Conservation (phyloP, 257 asterid genomes). For the Nicotiana benthamiana region DNA sequence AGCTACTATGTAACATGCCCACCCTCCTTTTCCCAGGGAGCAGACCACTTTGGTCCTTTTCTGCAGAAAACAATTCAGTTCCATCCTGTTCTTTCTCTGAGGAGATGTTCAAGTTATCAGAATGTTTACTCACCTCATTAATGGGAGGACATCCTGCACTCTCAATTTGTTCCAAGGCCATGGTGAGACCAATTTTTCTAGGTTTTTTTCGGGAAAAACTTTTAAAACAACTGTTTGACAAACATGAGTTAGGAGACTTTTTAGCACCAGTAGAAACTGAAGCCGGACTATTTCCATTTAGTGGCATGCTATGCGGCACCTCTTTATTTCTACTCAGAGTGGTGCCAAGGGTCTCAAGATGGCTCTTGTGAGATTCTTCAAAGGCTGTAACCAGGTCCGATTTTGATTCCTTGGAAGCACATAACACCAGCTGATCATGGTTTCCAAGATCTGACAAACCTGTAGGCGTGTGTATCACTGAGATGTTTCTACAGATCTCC, state of each 20-base stretch:
- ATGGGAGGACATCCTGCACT: conserved; percentile 22
- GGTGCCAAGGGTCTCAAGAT: conserved; percentile 25
- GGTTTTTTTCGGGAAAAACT: conserved; percentile 27
- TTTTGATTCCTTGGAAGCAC: conserved; percentile 27
- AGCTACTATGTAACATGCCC: conserved; percentile 22
- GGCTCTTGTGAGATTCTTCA: conserved; percentile 17
- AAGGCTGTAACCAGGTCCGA: conserved; percentile 12
- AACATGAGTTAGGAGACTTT: conserved; percentile 28
- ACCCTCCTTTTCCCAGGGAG: conserved; percentile 37
- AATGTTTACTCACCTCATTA: conserved; percentile 15
- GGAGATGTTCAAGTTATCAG: conserved; percentile 22
- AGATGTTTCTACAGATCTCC: conserved; percentile 26
- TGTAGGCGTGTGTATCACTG: conserved; percentile 23
- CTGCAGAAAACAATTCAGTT: conserved; percentile 14
- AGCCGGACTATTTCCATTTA: conserved; percentile 20
- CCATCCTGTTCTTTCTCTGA: conserved; percentile 21
- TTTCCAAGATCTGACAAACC: conserved; percentile 19
- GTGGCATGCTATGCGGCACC: conserved; percentile 20
- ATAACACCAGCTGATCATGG: conserved; percentile 17
- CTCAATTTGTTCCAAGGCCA: conserved; percentile 27
- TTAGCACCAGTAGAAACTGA: conserved; percentile 31
- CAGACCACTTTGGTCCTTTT: conserved; percentile 23
- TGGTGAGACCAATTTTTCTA: conserved; percentile 24
- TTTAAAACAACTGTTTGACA: conserved; percentile 25
- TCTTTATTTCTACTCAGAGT: conserved; percentile 22